phyloP scores from a whole-genome alignment of 352 stramenopile genomes.

The Pythium aristosporum region DNA sequence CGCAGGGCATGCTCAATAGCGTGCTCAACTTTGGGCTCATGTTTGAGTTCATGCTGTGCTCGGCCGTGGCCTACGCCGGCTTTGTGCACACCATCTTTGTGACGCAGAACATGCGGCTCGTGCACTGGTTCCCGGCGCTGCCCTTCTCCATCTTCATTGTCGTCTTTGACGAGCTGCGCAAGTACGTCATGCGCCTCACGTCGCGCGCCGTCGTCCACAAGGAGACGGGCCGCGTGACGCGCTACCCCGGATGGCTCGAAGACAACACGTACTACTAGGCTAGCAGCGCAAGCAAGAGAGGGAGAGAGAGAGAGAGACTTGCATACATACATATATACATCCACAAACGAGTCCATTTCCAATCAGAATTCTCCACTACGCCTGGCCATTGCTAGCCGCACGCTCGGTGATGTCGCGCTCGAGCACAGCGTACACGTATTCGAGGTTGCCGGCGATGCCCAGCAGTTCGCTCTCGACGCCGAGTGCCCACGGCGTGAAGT shows the following conservation, averaged over 20 bases:
- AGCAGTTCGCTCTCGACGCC: slow-evolving; percentile 48
- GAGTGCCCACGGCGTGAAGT: slow-evolving; percentile 56
- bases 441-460: slow-evolving; percentile 57
- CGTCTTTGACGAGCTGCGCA: slow-evolving; percentile 88
- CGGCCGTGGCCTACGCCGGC: slow-evolving; percentile 80
- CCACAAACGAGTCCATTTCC: not conserved
- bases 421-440: slow-evolving; percentile 68
- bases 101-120: slow-evolving; percentile 84
- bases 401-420: slow-evolving; percentile 29
- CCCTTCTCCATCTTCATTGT: slow-evolving; percentile 90
- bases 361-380: not conserved
- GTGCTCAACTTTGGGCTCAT: slow-evolving; percentile 93
- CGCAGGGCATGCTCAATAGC: slow-evolving; percentile 92
- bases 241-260: slow-evolving; percentile 87
- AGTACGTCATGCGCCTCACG: slow-evolving; percentile 88
- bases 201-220: slow-evolving; percentile 71
- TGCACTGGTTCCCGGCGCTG: slow-evolving; percentile 90
- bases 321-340: slow-evolving; percentile 6
- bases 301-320: not conserved
- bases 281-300: not conserved
- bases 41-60: slow-evolving; percentile 90
- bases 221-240: slow-evolving; percentile 76
- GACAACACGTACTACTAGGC: slow-evolving; percentile 89
- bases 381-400: slow-evolving; percentile 5
- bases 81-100: slow-evolving; percentile 83